Evolutionary conservation across 495 filamentous ascomycete species (phyloP), one percentile per base, ranked within the genome.

Genomic region (Penicillium cosmopolitanum): DNA sequence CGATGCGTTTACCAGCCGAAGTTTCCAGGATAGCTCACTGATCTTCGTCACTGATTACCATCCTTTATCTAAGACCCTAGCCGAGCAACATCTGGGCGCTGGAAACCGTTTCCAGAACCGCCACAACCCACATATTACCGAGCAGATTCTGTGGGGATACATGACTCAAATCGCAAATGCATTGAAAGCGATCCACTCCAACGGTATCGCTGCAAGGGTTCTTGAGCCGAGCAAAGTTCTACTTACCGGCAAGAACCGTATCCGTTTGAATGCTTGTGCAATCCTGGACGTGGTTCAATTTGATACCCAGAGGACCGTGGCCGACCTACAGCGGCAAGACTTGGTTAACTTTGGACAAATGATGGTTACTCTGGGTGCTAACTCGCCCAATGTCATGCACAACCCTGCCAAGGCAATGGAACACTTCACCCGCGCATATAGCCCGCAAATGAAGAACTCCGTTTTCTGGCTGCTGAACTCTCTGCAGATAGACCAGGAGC

Each of bases 41-140:
- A 89, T 98, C 58, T 90, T 98, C 69, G 92, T 96, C 35, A 96
- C 90, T 57, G 91, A 96, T 70, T 98, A 94, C 67, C 90, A 96
- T 67, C 96, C 95, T 1, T 77, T 92, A 21, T 89, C 94, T 25
- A 96, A 95, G 74, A 96, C 95, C 3, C 80, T 98, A 13, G 85
- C 87, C 34, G 94, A 98, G 66, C 85, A 91, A 58, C 88, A 97
- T 62, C 86, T 96, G 61, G 82, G 84, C 38, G 71, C 75, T 15
- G 82, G 79, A 50, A 77, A 80, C 55, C 77, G 84, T 61, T 86
- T 81, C 62, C 73, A 76, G 46, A 71, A 74, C 55, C 75, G 81
- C 44, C 62, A 76, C 63, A 74, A 73, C 34, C 70, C 73, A 33
- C 77, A 83, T 35, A 80, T 96, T 16, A 82, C 88, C 1, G 96